Evolutionary conservation across 2,329 filamentous ascomycete species (phyloP), one percentile per base, ranked within the genome.

Genomic region (Colletotrichum tanaceti): DNA sequence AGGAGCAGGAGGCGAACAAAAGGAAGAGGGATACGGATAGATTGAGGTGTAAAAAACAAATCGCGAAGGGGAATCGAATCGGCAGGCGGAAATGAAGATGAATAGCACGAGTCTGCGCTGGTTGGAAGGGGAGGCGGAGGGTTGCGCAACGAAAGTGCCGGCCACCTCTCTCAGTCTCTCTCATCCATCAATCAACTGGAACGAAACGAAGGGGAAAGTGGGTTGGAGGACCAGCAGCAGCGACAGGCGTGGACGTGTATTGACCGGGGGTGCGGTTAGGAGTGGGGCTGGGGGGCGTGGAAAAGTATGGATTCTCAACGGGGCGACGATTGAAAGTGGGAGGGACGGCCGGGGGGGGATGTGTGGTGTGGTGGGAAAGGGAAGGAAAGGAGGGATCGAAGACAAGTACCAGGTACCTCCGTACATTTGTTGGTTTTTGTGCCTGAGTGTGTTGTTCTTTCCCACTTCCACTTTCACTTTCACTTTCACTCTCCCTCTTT

Each of bases 91-190:
- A 55, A 65, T 54, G 53, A 53, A 35, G 35, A 35, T 50, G 65
- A 54, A 65, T 22, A 18, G 49, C 39, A 46, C 43, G 53, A 65
- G 61, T 59, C 54, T 62, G 50, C 55, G 62, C 60, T 68, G 62
- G 54, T 47, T 55, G 53, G 60, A 59, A 63, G 52, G 59, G 65
- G 65, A 65, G 62, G 61, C 49, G 28, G 18, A 35, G 58, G 58
- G 58, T 55, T 63, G 60, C 65, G 57, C 54, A 61, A 58, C 38
- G 59, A 44, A 39, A 54, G 47, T 65, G 16, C 16, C 13, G 35
- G 24, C 44, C 38, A 62, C 24, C n/a, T 59, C 44, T 41, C 32
- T 35, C 22, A 38, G 28, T 41, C 44, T 13, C 46, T 50, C 58
- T 49, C 44, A 52, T 52, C 28, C 44, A 39, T 39, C 58, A 60